phyloP scores from a whole-genome alignment of 2,329 filamentous ascomycete species.

The Penicillium capsulatum region DNA sequence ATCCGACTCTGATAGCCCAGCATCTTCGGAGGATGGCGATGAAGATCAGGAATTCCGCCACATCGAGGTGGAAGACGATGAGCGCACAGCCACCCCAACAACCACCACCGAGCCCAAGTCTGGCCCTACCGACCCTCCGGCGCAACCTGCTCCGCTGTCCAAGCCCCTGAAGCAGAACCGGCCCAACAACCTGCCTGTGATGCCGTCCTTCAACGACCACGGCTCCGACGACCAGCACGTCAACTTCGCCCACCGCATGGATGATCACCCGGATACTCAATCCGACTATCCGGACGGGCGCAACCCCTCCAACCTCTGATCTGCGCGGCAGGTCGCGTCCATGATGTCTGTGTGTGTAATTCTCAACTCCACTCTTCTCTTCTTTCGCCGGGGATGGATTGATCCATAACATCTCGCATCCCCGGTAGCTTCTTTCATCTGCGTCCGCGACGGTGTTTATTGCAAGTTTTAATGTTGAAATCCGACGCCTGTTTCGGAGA shows the following conservation, averaged over 20 bases:
- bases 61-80: slow-evolving; percentile 46
- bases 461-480: slow-evolving; percentile 14
- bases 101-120: slow-evolving; percentile 33
- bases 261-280: slow-evolving; percentile 29
- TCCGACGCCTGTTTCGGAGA: slow-evolving; percentile 4
- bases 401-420: not conserved
- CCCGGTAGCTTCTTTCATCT: not conserved
- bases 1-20: slow-evolving; percentile 59
- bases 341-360: slow-evolving; percentile 3
- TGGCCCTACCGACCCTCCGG: slow-evolving; percentile 27
- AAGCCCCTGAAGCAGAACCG: slow-evolving; percentile 31
- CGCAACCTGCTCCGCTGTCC: slow-evolving; percentile 26
- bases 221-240: slow-evolving; percentile 35
- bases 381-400: slow-evolving; percentile 1
- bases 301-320: slow-evolving; percentile 13
- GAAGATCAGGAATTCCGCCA: slow-evolving; percentile 47
- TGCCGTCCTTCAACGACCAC: slow-evolving; percentile 25
- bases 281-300: slow-evolving; percentile 26
- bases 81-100: slow-evolving; percentile 36
- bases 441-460: slow-evolving; percentile 2
- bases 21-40: slow-evolving; percentile 52
- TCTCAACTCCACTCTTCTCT: slow-evolving; percentile 6
- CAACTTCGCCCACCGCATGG: slow-evolving; percentile 32
- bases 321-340: slow-evolving; percentile 5
- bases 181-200: slow-evolving; percentile 29